Evolutionary conservation across 1,284 basidiomycete genomes (phyloP).

Genomic region (Rhodotorula sp.): DNA sequence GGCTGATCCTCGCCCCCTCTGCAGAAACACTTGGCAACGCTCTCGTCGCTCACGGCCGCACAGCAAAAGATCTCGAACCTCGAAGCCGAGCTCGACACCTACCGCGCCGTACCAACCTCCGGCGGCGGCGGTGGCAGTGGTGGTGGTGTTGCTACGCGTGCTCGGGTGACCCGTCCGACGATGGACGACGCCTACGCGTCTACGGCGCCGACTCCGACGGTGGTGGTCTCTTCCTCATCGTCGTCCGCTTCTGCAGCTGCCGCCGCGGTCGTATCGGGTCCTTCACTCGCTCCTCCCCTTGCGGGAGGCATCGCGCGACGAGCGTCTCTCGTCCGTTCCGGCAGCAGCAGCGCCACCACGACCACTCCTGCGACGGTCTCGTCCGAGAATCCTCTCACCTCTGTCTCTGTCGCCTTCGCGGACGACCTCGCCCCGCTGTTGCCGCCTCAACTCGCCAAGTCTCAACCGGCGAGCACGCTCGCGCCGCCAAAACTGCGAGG

Average conservation of each 20-base stretch:
- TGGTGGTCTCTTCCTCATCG: background rate
- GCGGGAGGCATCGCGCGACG: background rate
- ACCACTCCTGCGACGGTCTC: background rate
- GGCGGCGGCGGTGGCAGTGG: background rate
- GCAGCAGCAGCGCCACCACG: background rate
- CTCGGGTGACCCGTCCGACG: slow-evolving; percentile 4
- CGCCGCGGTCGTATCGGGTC: background rate
- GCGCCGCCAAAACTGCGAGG: no score
- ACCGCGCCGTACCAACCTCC: slow-evolving; percentile 22
- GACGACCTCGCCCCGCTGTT: slow-evolving; percentile 8
- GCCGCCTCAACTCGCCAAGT: slow-evolving; percentile 8
- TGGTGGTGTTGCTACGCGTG: background rate
- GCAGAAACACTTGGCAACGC: slow-evolving; percentile 32
- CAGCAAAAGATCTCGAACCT: slow-evolving; percentile 12
- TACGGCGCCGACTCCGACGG: background rate
- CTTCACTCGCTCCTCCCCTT: background rate
- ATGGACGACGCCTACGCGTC: slow-evolving; percentile 15
- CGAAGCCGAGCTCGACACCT: slow-evolving; percentile 25
- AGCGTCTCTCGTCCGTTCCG: background rate
- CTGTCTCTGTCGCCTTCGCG: background rate
- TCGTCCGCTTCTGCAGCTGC: background rate
- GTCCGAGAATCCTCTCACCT: no score
- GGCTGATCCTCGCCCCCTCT: background rate
- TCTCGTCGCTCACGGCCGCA: slow-evolving; percentile 18
- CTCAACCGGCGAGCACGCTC: background rate